Evolutionary conservation across 2,329 filamentous ascomycete species (phyloP).

Genomic region (Cladosporium sp.): DNA sequence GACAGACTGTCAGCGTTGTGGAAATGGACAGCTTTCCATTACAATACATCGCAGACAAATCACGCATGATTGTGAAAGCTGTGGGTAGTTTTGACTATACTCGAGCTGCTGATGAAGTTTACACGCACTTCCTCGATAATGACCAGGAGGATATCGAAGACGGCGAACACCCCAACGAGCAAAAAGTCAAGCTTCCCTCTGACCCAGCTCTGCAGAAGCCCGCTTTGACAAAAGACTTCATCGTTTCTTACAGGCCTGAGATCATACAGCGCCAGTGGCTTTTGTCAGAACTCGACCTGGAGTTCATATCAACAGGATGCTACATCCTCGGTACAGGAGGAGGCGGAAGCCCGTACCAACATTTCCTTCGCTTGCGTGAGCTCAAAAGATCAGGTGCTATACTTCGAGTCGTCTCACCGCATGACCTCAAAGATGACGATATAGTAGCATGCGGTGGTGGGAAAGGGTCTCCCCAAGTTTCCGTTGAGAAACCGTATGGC

Average conservation of each 20-base stretch:
- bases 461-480: conserved; percentile 37
- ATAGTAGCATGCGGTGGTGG: conserved; percentile 44
- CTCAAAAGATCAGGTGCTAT: conserved; percentile 38
- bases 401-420: conserved; percentile 39
- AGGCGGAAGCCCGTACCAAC: conserved; percentile 44
- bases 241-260: conserved; percentile 35
- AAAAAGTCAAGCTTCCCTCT: too few relatives aligned
- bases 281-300: conserved; percentile 42
- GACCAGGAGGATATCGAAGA: neutral
- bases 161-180: too few relatives aligned
- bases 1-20: conserved; percentile 39
- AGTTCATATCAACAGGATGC: conserved; percentile 45
- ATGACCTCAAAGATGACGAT: conserved; percentile 42
- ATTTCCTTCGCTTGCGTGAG: conserved; percentile 40
- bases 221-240: neutral
- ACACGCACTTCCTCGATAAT: conserved; percentile 15
- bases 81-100: conserved; percentile 48
- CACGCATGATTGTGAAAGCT: conserved; percentile 50
- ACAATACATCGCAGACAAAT: conserved; percentile 51
- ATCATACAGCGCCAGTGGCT: conserved; percentile 39
- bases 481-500: conserved; percentile 40
- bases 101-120: conserved; percentile 23
- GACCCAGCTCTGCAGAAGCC: too few relatives aligned
- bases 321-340: conserved; percentile 48
- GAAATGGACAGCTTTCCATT: conserved; percentile 55